Conservation (phyloP, 129 eudicot species). For the Centella asiatica region DNA sequence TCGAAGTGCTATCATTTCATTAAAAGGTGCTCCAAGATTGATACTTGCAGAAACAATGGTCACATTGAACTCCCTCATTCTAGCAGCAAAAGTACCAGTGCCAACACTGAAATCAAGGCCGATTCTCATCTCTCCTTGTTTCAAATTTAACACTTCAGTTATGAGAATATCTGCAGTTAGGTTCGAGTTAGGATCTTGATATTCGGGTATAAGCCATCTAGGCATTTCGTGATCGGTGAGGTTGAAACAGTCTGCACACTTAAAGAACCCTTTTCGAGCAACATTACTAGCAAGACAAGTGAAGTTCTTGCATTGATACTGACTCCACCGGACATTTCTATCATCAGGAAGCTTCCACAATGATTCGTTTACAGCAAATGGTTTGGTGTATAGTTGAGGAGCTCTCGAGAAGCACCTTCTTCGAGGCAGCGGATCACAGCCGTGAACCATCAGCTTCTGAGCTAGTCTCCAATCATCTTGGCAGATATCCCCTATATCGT, state of each 20-base stretch:
- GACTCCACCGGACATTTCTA: constrained; percentile 62
- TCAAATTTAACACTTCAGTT: constrained; percentile 42
- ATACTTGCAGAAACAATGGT: constrained; percentile 46
- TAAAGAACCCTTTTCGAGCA: constrained; percentile 58
- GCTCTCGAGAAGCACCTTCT: constrained; percentile 50
- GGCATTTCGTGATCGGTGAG: constrained; percentile 47
- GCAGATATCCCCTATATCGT: constrained; percentile 70
- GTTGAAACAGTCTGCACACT: constrained; percentile 69
- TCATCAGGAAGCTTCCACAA: constrained; percentile 58
- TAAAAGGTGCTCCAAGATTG: constrained; percentile 68
- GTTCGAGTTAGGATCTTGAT: constrained; percentile 37
- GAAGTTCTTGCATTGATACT: constrained; percentile 56
- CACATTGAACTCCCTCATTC: constrained; percentile 61
- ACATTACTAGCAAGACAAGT: constrained; percentile 43
- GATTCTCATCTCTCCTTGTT: constrained; percentile 47
- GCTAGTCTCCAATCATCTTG: constrained; percentile 77
- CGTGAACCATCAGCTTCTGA: constrained; percentile 65
- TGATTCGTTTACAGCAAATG: constrained; percentile 43
- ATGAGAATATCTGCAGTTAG: constrained; percentile 49
- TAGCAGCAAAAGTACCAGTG: constrained; percentile 66
- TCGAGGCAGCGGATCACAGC: constrained; percentile 76
- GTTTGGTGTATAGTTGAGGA: constrained; percentile 47
- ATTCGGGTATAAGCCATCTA: constrained; percentile 45
- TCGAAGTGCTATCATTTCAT: constrained; percentile 62
- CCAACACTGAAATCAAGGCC: constrained; percentile 68